Conservation (phyloP, 2,329 filamentous ascomycete species). For the Cercospora sp. region DNA sequence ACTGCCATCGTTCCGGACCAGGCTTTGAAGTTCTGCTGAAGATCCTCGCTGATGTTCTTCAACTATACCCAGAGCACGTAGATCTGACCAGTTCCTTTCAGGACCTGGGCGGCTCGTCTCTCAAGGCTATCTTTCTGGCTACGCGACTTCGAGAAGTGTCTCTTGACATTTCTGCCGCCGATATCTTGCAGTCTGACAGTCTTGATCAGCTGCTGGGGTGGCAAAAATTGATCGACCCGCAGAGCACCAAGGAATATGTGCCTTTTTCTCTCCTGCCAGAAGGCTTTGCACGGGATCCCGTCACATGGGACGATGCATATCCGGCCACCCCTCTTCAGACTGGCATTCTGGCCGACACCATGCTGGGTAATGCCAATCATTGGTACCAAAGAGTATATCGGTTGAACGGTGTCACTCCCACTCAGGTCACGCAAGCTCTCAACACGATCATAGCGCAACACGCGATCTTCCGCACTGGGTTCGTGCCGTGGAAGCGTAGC, state of each 20-base stretch:
- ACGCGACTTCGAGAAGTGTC: not conserved
- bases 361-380: not conserved
- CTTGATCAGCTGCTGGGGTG: not conserved
- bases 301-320: not conserved
- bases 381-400: not conserved
- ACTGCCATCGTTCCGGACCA: not conserved
- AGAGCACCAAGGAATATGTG: not conserved
- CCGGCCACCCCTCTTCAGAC: not conserved
- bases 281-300: not conserved
- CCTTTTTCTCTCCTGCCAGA: not conserved
- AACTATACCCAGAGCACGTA: not conserved
- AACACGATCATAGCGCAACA: not conserved
- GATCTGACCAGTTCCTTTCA: not conserved
- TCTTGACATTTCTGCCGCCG: not conserved
- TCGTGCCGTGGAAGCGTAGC: not conserved
- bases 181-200: not conserved
- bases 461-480: not conserved
- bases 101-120: not conserved
- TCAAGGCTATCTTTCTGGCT: not conserved
- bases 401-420: not conserved
- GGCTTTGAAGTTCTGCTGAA: not conserved
- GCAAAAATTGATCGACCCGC: not conserved
- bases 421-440: not conserved
- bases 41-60: not conserved
- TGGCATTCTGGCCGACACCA: not conserved